These are phyloP conservation scores for Spinacia oleracea DNA, from an alignment of 179 eudicot species.

Conservation along the genomic window DNA sequence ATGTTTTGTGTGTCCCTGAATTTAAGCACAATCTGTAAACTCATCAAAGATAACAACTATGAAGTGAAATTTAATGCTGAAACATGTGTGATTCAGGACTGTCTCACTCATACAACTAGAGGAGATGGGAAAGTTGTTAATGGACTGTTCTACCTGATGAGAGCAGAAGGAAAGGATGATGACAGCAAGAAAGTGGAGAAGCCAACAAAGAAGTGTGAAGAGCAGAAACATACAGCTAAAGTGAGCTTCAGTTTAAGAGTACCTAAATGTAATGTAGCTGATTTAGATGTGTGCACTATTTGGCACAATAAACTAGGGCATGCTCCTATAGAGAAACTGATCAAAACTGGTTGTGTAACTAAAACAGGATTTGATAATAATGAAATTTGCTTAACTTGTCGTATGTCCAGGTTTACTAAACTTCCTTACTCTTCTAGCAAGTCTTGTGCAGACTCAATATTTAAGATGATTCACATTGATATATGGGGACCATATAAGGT, in stretches of 20 bases:
- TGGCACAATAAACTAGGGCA: background rate
- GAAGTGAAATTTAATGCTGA: background rate
- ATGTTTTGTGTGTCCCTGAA: background rate
- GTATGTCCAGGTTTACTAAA: background rate
- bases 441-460: background rate
- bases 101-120: background rate
- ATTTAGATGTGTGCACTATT: fast-evolving
- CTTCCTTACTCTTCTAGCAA: background rate
- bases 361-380: background rate
- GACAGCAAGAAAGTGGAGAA: background rate
- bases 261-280: background rate
- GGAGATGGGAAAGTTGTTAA: background rate
- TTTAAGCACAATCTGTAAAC: background rate
- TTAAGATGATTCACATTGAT: background rate
- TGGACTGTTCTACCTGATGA: background rate
- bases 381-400: background rate
- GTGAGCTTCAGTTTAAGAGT: too few species aligned
- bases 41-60: background rate
- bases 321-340: background rate
- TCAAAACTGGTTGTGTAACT: background rate
- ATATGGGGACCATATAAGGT: background rate
- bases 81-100: background rate
- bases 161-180: too few species aligned
- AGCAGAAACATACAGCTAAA: too few species aligned
- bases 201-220: background rate